Conservation (phyloP, 2,329 filamentous ascomycete genomes). For the Cladosporium sp. region DNA sequence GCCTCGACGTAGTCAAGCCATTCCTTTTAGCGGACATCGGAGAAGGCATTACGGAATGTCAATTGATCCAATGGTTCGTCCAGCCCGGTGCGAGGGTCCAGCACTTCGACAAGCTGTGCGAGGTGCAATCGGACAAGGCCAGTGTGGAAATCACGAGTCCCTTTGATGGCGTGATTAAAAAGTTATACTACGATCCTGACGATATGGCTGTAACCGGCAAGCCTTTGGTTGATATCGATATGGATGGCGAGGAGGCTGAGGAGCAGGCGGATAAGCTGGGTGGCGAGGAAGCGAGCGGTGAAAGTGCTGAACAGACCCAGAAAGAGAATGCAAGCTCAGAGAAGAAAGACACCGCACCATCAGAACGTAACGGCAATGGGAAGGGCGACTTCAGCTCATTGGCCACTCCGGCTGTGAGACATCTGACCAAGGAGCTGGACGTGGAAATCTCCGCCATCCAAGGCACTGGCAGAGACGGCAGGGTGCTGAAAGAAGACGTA, state of each 20-base stretch:
- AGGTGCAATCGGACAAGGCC: constrained; percentile 98
- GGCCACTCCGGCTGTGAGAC: constrained; percentile 88
- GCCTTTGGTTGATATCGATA: constrained; percentile 92
- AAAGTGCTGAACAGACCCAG: constrained; percentile 13
- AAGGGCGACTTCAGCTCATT: constrained; percentile 65
- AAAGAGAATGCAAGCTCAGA: constrained; percentile 13
- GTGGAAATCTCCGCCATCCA: constrained; percentile 73
- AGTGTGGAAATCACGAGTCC: constrained; percentile 78
- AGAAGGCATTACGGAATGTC: constrained; percentile 95
- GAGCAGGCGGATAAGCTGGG: constrained; percentile 49
- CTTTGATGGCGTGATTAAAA: constrained; percentile 93
- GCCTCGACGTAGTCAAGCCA: constrained; percentile 60
- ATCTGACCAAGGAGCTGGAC: constrained; percentile 74
- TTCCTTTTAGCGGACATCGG: constrained; percentile 82
- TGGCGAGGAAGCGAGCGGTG: too few relatives aligned
- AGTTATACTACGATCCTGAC: constrained; percentile 89
- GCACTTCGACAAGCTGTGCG: constrained; percentile 96
- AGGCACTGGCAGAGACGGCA: constrained; percentile 85
- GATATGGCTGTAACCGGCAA: constrained; percentile 94
- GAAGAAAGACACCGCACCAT: neutral
- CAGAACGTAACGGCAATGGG: constrained; percentile 1
- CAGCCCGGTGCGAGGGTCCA: constrained; percentile 92
- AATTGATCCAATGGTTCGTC: constrained; percentile 99
- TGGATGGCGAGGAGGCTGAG: constrained; percentile 68
- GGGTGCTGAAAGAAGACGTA: constrained; percentile 91